A percentile compares a stretch with the other conserved stretches of the same genome.
Evolutionary conservation across 495 filamentous ascomycete genomes (phyloP).

Genomic region (Aspergillus sparsus): DNA sequence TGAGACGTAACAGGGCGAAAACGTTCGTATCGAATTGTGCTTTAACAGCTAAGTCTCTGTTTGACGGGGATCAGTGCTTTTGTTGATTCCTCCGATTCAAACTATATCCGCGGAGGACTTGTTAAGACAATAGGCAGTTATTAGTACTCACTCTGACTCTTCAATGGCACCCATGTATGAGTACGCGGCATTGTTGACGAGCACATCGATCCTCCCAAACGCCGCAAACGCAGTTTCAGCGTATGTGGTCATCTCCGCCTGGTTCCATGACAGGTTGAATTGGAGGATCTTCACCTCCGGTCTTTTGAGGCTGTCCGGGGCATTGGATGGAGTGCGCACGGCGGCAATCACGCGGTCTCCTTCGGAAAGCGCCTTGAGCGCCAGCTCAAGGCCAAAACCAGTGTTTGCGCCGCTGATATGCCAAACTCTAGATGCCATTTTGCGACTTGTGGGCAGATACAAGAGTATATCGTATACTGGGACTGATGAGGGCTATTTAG

Average conservation of each 20-base stretch:
- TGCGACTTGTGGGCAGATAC: too few species aligned
- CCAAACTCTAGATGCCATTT: conserved; percentile 8
- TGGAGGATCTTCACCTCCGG: conserved; percentile 7
- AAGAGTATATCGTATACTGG: too few species aligned
- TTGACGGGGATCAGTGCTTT: background rate
- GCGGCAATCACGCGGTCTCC: conserved; percentile 16
- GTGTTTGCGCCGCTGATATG: conserved; percentile 18
- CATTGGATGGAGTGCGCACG: conserved; percentile 14
- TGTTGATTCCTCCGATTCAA: too few species aligned
- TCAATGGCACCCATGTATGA: conserved; percentile 16
- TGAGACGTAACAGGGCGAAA: conserved; percentile 9
- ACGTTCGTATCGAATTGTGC: conserved; percentile 13
- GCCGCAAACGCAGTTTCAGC: conserved; percentile 7
- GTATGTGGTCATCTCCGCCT: conserved; percentile 6
- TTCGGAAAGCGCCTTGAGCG: conserved; percentile 8
- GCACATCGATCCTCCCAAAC: conserved; percentile 6
- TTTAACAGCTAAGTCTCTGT: conserved; percentile 12
- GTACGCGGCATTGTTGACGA: conserved; percentile 14
- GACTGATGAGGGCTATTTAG: too few species aligned
- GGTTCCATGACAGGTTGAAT: conserved; percentile 10
- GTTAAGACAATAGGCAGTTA: background rate
- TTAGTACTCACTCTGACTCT: conserved; percentile 7
- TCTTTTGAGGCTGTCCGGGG: conserved; percentile 8
- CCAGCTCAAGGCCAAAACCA: conserved; percentile 12
- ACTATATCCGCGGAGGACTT: too few species aligned